Conservation (phyloP, 192 early-diverging fungal genomes). For the Mortierella hygrophila region DNA sequence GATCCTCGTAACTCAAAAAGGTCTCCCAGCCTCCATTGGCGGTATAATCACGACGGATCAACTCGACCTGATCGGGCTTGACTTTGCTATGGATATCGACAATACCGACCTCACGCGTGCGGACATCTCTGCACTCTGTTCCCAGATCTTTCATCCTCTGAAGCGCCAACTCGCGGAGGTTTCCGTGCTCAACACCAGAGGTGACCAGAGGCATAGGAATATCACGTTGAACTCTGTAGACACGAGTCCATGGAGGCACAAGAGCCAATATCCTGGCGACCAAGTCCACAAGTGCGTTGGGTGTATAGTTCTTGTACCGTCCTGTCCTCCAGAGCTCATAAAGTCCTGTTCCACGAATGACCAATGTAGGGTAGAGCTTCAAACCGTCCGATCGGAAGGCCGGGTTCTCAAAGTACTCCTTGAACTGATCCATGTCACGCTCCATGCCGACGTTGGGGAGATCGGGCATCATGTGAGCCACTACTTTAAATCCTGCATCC, state of each 20-base stretch:
- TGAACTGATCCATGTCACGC: slow-evolving; percentile 98
- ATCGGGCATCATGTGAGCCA: slow-evolving; percentile 99
- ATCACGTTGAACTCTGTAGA: slow-evolving; percentile 99
- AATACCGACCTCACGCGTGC: slow-evolving; percentile 98
- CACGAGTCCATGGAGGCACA: slow-evolving; percentile 98
- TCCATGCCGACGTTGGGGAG: slow-evolving; percentile 99
- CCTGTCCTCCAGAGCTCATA: slow-evolving; percentile 99
- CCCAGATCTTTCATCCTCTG: slow-evolving; percentile 97
- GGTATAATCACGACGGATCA: slow-evolving; percentile 96
- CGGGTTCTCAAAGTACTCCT: slow-evolving; percentile 98
- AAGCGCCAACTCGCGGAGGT: slow-evolving; percentile 94
- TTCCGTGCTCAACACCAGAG: slow-evolving; percentile 98
- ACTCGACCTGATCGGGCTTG: slow-evolving; percentile 93
- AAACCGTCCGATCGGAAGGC: slow-evolving; percentile 98
- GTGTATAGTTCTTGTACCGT: slow-evolving; percentile 97
- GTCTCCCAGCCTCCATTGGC: slow-evolving; percentile 99
- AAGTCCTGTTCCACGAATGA: slow-evolving; percentile 97
- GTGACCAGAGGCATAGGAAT: slow-evolving; percentile 99
- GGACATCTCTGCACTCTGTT: slow-evolving; percentile 95
- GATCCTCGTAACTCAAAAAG: slow-evolving; percentile 98
- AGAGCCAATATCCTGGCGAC: slow-evolving; percentile 95
- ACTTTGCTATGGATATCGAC: slow-evolving; percentile 98
- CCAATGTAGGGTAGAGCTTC: slow-evolving; percentile 98
- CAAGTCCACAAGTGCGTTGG: slow-evolving; percentile 95
- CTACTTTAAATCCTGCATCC: slow-evolving; percentile 99